Evolutionary conservation across 768 basidiomycete species (phyloP), one percentile per base, ranked within the genome.

Genomic region (Termitomyces sp.): DNA sequence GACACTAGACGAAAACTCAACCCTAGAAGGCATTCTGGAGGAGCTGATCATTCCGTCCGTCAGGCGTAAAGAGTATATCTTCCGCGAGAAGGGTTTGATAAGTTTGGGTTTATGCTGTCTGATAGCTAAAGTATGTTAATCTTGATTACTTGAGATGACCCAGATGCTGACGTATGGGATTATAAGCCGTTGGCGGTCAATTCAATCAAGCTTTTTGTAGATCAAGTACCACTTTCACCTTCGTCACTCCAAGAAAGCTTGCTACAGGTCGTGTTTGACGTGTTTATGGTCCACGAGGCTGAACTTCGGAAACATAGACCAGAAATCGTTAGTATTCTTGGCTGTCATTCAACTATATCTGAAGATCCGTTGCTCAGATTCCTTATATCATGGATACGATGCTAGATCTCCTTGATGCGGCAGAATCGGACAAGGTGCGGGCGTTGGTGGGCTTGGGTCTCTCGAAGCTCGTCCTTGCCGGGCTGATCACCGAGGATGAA

Each of bases 11-110:
- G 83, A 68, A 75, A 88, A 90, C 62, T 78, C 87, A 1, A 88
- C 86, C 0, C 68, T 94, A 12, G 84, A 87, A 55, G 90, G 85
- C 62, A 76, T 92, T 48, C 81, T 92, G 26, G 72, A 74, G 8
- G 90, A 94, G 61, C 75, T 98, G 18, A 93, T 97, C 60, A 77
- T 94, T n/a, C 95, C 95, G 3, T 81, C 90, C 0, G 87, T 96
- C 18, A 81, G 81, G 66, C 80, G 86, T 56, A 92, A 92, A 67
- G 90, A 94, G 54, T 74, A 84, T 10, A 58, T 60, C 2, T 73
- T 91, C 28, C 75, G 84, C 24, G 83, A 88, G 67, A 79, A 82
- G 56, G 90, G 86, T 3, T 67, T 90, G n/a, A 74, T 86, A 39
- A 81, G 83, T 46, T 74, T 92, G 9, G 90, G 88, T 0, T 66